Percentiles rank a stretch among this genome's conserved stretches.
Conservation (phyloP, 306 rosid genomes). For the Lathyrus oleraceus region DNA sequence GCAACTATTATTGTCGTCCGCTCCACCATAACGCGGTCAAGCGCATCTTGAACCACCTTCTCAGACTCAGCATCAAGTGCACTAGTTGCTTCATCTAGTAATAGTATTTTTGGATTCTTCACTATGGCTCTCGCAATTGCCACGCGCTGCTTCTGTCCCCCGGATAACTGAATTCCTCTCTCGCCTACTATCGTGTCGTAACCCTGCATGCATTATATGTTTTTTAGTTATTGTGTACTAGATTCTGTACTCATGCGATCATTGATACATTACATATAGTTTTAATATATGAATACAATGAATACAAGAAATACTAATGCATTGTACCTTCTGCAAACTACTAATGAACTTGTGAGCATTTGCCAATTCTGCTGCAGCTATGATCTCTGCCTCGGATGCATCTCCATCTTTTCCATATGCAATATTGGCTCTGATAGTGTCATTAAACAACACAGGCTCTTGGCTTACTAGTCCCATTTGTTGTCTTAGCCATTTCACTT, state of each 20-base stretch:
- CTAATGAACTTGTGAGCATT: conserved; percentile 69
- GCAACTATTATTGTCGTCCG: conserved; percentile 72
- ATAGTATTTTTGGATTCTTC: conserved; percentile 63
- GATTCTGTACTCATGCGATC: not conserved
- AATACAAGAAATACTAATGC: not conserved
- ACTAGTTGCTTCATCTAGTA: conserved; percentile 76
- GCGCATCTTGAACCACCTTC: conserved; percentile 68
- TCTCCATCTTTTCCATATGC: conserved; percentile 68
- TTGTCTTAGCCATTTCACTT: conserved; percentile 64
- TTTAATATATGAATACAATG: not conserved
- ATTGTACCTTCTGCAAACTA: conserved; percentile 60
- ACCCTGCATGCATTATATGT: conserved; percentile 47
- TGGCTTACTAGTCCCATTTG: conserved; percentile 77
- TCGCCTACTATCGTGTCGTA: conserved; percentile 60
- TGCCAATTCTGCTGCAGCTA: conserved; percentile 62
- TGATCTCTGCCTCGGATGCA: conserved; percentile 63
- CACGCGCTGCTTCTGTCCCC: conserved; percentile 71
- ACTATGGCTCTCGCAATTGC: conserved; percentile 69
- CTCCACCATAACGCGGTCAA: conserved; percentile 57
- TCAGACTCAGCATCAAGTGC: conserved; percentile 84
- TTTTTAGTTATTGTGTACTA: not conserved
- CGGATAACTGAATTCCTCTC: conserved; percentile 60
- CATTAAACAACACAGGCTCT: conserved; percentile 63
- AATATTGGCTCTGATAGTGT: conserved; percentile 58
- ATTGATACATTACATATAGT: not conserved